Evolutionary conservation across 179 eudicot genomes (phyloP).

Genomic region (Actinidia arguta): DNA sequence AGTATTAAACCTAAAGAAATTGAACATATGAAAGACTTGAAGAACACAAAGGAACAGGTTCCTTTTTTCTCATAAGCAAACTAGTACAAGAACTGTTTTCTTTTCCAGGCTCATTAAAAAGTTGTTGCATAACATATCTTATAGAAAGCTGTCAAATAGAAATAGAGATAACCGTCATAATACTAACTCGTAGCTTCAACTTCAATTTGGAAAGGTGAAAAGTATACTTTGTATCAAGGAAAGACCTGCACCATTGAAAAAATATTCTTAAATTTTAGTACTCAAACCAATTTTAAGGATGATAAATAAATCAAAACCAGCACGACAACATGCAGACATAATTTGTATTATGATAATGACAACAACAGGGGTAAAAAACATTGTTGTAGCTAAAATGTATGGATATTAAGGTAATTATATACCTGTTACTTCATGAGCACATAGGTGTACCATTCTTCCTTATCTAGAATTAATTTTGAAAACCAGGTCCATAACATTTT

Average conservation of each 20-base stretch:
- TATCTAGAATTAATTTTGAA: background rate
- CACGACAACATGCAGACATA: no score
- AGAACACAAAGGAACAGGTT: background rate
- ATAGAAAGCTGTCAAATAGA: background rate
- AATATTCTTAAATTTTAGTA: background rate
- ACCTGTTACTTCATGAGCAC: background rate
- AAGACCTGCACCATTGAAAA: conserved; percentile 66
- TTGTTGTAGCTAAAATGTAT: background rate
- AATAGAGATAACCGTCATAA: conserved; percentile 62
- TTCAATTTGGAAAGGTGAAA: conserved; percentile 76
- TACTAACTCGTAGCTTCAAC: conserved; percentile 87
- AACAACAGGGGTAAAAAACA: background rate
- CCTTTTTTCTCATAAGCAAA: background rate
- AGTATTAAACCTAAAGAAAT: background rate
- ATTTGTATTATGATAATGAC: background rate
- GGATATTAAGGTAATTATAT: background rate
- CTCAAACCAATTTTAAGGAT: background rate
- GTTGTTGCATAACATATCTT: background rate
- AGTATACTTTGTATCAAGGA: conserved; percentile 93
- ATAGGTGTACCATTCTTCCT: background rate
- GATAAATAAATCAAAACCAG: background rate
- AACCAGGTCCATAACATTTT: background rate
- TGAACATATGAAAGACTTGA: background rate
- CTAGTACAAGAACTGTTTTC: background rate
- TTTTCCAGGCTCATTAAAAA: background rate